phyloP scores from a whole-genome alignment of 1,139 yeast species.

The Diutina ranongensis region DNA sequence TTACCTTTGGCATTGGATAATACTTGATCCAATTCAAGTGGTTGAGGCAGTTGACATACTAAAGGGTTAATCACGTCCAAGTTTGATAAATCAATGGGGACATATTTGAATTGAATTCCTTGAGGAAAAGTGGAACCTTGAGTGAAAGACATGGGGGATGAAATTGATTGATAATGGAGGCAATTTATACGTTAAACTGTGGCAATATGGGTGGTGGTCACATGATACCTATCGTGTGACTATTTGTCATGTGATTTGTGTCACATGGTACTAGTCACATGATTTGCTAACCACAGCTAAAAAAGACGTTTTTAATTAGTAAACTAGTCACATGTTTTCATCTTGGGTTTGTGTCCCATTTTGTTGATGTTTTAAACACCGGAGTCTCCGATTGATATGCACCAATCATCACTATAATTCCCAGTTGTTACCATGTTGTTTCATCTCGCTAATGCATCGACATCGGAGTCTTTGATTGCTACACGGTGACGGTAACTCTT shows the following conservation, averaged over 20 bases:
- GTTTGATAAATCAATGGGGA: conserved; percentile 35
- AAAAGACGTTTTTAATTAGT: background rate
- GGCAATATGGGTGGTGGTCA: no score
- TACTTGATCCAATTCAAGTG: conserved; percentile 32
- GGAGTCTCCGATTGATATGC: no score
- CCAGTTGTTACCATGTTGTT: no score
- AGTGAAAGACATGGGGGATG: conserved; percentile 8
- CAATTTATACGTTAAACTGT: no score
- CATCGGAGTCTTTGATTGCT: no score
- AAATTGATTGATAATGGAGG: no score
- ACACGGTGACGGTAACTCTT: no score
- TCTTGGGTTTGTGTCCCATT: background rate
- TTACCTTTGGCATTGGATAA: conserved; percentile 16
- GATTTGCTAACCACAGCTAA: no score
- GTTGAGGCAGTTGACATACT: conserved; percentile 44
- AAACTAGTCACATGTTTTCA: background rate
- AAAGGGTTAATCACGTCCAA: conserved; percentile 29
- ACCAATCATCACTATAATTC: no score
- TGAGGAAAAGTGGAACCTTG: conserved; percentile 34
- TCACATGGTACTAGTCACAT: background rate
- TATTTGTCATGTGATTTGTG: background rate
- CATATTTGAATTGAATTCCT: conserved; percentile 40
- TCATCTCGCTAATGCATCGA: no score
- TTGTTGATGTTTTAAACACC: background rate
- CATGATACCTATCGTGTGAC: no score